A percentile compares a stretch with the other conserved stretches of the same genome.
Conservation (phyloP, 108 stramenopile species). For the Cylindrotheca fusiformis region DNA sequence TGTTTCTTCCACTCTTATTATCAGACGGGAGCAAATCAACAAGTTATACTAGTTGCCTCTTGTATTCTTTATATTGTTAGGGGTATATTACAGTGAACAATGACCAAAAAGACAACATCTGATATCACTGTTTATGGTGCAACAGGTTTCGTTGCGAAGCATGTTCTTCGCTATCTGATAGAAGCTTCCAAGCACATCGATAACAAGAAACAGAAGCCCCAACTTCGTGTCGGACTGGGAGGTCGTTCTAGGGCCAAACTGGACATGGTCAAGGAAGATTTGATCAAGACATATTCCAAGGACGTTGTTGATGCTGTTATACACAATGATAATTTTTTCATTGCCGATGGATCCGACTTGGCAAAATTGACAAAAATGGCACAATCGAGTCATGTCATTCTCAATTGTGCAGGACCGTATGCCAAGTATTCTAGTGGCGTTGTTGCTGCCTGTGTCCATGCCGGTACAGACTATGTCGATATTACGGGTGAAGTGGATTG, state of each 20-base stretch:
- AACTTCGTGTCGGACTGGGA: conserved; percentile 33
- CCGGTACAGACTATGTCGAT: conserved; percentile 88
- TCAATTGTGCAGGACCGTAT: conserved; percentile 87
- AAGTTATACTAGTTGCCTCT: no score
- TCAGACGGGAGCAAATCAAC: no score
- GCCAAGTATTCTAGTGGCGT: conserved; percentile 62
- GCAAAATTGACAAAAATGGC: conserved; percentile 45
- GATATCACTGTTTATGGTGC: conserved; percentile 56
- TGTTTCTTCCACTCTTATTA: no score
- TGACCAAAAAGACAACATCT: neutral
- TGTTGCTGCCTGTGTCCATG: conserved; percentile 74
- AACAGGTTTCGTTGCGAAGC: conserved; percentile 44
- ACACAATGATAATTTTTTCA: conserved; percentile 17
- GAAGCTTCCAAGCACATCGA: conserved; percentile 3
- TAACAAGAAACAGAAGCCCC: neutral
- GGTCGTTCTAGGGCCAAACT: conserved; percentile 41
- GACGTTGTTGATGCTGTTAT: neutral
- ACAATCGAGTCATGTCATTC: conserved; percentile 57
- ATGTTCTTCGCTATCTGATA: conserved; percentile 36
- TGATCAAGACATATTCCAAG: conserved; percentile 1
- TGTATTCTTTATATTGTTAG: no score
- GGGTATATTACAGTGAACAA: no score
- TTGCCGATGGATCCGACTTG: conserved; percentile 34
- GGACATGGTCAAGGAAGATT: conserved; percentile 17
- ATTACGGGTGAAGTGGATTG: conserved; percentile 92